Base-by-base conservation (phyloP, 345 rosid species). In the Euphorbia pulcherrima region DNA sequence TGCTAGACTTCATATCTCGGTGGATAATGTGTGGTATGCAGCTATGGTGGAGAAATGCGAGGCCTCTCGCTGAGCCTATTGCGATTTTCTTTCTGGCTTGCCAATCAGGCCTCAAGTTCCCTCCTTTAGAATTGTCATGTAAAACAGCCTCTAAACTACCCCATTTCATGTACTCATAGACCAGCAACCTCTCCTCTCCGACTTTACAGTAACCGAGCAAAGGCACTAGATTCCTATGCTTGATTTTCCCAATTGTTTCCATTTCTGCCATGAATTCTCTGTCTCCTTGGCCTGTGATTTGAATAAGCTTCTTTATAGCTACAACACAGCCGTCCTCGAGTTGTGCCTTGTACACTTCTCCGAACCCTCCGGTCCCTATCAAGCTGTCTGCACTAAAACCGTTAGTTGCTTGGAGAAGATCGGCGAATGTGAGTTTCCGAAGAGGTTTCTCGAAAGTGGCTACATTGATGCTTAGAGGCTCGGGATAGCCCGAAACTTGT, bases 231-330 rank as follows among this genome's bases (percentile, higher is more conserved):
- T 94, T 94, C 64, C 97, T 80, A 76, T 94, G 97, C 83, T 90
- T 93, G 79, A 93, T 93, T 78, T 93, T 93, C 17, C 99, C 99
- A 18, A 93, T 90, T 17, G 99, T 94, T 71, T 90, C 99, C 99
- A 90, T 94, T 80, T 94, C 99, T 4, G 99, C 99, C 96, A 88
- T 86, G 81, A 94, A 94, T 72, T 94, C 99, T 64, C 99, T 87
- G 77, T 94, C 97, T 9, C 99, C 99, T 78, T 94, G 99, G 40
- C 96, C 93, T 26, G 97, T 88, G 28, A 88, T 77, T 53, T 86
- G 90, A 59, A 88, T 87, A 62, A 93, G 83, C 77, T 93, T 93
- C 86, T 93, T 93, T 76, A 93, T 89, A 12, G 98, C 98, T 61
- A 93, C 98, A 35, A 79, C 68, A 40, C 83, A 77, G 8, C 96